Percentiles rank a stretch among this genome's conserved stretches.
Conservation (phyloP, 768 basidiomycete species). For the Trichaptum fuscoviolaceum region DNA sequence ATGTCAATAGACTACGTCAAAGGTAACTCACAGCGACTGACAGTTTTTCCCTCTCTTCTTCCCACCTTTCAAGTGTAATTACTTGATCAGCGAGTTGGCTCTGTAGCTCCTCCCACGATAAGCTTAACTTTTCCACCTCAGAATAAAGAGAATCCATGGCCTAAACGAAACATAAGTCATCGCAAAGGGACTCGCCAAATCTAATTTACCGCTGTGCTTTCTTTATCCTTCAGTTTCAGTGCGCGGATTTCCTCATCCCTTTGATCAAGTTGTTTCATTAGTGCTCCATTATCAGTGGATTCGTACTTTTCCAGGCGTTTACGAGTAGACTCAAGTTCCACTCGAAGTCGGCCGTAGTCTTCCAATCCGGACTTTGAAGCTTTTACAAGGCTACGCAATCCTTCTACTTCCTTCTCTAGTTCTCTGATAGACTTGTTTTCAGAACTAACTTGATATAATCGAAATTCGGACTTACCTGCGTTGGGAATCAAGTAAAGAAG, state of each 20-base stretch:
- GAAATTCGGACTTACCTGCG: conserved; percentile 39
- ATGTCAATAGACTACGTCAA: conserved; percentile 4
- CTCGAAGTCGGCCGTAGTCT: conserved; percentile 20
- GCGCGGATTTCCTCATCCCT: conserved; percentile 66
- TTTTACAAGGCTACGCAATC: not conserved
- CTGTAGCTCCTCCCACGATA: conserved; percentile 82
- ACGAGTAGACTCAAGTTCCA: conserved; percentile 15
- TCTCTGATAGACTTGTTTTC: conserved; percentile 9
- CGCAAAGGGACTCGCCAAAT: not conserved
- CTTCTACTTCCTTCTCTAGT: conserved; percentile 3
- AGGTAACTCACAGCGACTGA: not conserved
- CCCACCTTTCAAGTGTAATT: conserved; percentile 56
- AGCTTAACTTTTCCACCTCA: conserved; percentile 81
- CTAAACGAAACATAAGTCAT: conserved; percentile 29
- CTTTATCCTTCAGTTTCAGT: conserved; percentile 58
- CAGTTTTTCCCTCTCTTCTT: not conserved
- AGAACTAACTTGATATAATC: conserved; percentile 40
- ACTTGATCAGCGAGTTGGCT: conserved; percentile 79
- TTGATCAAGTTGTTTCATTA: conserved; percentile 50
- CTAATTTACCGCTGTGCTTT: conserved; percentile 49
- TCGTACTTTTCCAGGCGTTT: conserved; percentile 51
- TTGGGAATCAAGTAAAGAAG: not conserved
- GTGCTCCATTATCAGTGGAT: conserved; percentile 42
- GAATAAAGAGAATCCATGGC: conserved; percentile 72
- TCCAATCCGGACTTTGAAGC: not conserved